These are phyloP conservation scores for Beauveria australis DNA, from an alignment of 2,329 filamentous ascomycete genomes.

Conservation along the genomic window DNA sequence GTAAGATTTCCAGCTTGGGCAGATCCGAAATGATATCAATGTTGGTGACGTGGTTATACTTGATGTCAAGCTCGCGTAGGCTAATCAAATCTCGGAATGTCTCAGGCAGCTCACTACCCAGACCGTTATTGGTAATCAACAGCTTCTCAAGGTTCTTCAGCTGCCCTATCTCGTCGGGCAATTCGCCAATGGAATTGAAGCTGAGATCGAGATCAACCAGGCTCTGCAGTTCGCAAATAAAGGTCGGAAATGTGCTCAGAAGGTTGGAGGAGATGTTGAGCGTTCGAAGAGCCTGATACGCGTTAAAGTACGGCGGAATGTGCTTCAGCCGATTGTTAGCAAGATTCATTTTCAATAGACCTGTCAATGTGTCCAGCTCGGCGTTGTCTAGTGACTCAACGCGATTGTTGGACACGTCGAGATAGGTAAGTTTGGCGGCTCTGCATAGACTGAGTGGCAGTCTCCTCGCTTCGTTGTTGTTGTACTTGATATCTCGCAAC, in stretches of 20 bases:
- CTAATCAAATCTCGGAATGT: slow-evolving; percentile 66
- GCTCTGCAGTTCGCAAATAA: slow-evolving; percentile 72
- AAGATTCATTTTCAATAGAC: slow-evolving; percentile 80
- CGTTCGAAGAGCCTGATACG: slow-evolving; percentile 70
- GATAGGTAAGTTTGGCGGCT: slow-evolving; percentile 72
- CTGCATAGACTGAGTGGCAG: slow-evolving; percentile 77
- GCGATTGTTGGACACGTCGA: slow-evolving; percentile 93
- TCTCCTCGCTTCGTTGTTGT: slow-evolving; percentile 84
- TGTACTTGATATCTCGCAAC: slow-evolving; percentile 89
- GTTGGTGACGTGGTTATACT: slow-evolving; percentile 82
- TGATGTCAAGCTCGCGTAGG: slow-evolving; percentile 84
- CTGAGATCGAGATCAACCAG: slow-evolving; percentile 92
- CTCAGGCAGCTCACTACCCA: slow-evolving; percentile 65
- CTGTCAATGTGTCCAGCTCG: slow-evolving; percentile 65
- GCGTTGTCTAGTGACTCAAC: slow-evolving; percentile 81
- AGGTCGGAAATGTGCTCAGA: slow-evolving; percentile 73
- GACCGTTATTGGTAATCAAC: slow-evolving; percentile 90
- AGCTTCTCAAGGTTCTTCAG: slow-evolving; percentile 77
- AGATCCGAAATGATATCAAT: slow-evolving; percentile 82
- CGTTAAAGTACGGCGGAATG: slow-evolving; percentile 73
- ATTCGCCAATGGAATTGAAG: slow-evolving; percentile 78
- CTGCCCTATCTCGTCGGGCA: slow-evolving; percentile 72
- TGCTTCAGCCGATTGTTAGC: slow-evolving; percentile 83
- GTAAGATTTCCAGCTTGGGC: slow-evolving; percentile 78
- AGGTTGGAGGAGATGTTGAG: slow-evolving; percentile 93